These are phyloP conservation scores for Mycena capillaripes DNA, from an alignment of 768 basidiomycete species.

Conservation along the genomic window DNA sequence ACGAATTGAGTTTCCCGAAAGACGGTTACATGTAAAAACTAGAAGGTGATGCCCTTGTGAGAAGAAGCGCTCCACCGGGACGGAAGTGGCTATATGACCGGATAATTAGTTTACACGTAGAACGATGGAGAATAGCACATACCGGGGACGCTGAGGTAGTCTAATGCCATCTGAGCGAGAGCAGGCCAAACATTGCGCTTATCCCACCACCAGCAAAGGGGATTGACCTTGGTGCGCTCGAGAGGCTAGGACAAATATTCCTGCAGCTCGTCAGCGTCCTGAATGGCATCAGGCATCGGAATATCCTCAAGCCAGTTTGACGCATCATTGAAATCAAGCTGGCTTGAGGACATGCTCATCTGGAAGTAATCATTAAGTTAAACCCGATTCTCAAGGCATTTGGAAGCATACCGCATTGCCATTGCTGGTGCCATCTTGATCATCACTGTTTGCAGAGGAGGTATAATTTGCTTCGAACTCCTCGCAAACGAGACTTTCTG, in stretches of 20 bases:
- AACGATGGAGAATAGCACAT: not conserved
- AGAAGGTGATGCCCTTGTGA: not conserved
- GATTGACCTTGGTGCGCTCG: not conserved
- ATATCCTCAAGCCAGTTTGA: conserved; percentile 16
- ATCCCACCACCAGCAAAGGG: conserved; percentile 2
- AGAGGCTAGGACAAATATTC: not conserved
- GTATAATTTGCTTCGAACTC: not conserved
- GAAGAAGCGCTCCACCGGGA: not conserved
- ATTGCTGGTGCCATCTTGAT: not conserved
- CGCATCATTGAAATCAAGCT: not conserved
- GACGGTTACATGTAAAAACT: not conserved
- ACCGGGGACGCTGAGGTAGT: conserved; percentile 12
- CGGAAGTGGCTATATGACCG: not conserved
- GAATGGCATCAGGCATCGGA: conserved; percentile 19
- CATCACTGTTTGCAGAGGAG: not conserved
- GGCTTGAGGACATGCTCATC: not conserved
- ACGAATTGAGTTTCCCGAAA: not conserved
- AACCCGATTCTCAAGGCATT: no score
- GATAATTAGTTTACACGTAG: no score
- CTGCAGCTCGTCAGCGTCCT: not conserved
- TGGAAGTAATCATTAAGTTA: not conserved
- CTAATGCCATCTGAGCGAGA: conserved; percentile 1
- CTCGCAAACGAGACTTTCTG: not conserved
- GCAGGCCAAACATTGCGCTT: not conserved
- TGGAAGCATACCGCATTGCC: not conserved